Conservation (phyloP, 805 yeast species). For the Tetrapisispora arboricola region DNA sequence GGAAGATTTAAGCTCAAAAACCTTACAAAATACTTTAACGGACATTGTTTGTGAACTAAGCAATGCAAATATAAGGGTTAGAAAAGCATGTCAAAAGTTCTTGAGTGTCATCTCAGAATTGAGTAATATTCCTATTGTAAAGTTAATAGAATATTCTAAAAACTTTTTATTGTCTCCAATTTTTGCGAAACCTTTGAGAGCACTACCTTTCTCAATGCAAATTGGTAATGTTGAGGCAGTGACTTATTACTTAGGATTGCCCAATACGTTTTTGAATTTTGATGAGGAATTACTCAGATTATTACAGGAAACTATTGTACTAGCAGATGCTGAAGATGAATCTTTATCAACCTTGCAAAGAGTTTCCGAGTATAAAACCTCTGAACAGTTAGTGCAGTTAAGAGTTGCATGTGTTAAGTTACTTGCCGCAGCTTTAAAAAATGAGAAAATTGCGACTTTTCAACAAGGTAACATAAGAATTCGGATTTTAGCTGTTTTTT, state of each 20-base stretch:
- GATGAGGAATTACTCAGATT: constrained; percentile 83
- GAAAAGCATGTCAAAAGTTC: constrained; percentile 71
- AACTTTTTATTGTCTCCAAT: constrained; percentile 80
- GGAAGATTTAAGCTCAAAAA: constrained; percentile 50
- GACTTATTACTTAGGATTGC: constrained; percentile 77
- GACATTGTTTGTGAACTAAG: constrained; percentile 87
- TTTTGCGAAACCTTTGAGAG: constrained; percentile 92
- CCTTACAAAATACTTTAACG: constrained; percentile 75
- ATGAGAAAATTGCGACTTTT: constrained; percentile 70
- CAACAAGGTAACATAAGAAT: constrained; percentile 72
- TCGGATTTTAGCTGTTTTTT: constrained; percentile 83
- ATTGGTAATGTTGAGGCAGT: constrained; percentile 97
- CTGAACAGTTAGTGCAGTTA: constrained; percentile 77
- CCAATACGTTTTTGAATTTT: constrained; percentile 70
- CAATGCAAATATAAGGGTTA: constrained; percentile 72
- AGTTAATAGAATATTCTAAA: constrained; percentile 74
- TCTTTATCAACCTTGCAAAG: constrained; percentile 82
- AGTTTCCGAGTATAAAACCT: constrained; percentile 74
- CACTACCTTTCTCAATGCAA: constrained; percentile 97
- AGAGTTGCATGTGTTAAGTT: constrained; percentile 84
- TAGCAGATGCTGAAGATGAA: constrained; percentile 97
- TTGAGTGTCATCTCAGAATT: constrained; percentile 58
- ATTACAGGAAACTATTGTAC: constrained; percentile 79
- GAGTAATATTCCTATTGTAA: constrained; percentile 57
- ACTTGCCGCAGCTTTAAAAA: constrained; percentile 71